Evolutionary conservation across 2,329 filamentous ascomycete genomes (phyloP).

Genomic region (Colletotrichum scovillei): DNA sequence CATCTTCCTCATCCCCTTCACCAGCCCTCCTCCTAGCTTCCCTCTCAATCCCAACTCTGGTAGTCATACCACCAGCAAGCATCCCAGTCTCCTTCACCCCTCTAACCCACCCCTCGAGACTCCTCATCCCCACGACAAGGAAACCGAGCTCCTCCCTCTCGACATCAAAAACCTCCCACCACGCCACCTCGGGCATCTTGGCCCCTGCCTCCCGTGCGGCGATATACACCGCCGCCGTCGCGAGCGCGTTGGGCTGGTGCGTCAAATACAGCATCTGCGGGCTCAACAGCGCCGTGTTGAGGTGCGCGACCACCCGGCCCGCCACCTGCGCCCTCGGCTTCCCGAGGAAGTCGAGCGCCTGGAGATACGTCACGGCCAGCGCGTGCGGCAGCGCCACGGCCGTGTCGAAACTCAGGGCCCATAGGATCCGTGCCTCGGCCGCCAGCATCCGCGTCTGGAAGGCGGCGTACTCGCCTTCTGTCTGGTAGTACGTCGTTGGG

Average conservation of each 20-base stretch:
- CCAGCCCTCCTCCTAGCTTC: slow-evolving; percentile 69
- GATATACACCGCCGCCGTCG: slow-evolving; percentile 91
- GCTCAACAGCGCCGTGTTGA: slow-evolving; percentile 88
- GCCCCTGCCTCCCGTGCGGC: slow-evolving; percentile 81
- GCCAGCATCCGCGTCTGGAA: slow-evolving; percentile 74
- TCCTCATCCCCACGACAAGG: slow-evolving; percentile 85
- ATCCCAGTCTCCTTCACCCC: slow-evolving; percentile 67
- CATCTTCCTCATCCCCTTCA: slow-evolving; percentile 53
- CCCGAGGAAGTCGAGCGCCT: slow-evolving; percentile 80
- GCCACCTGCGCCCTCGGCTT: slow-evolving; percentile 65
- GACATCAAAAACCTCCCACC: slow-evolving; percentile 99
- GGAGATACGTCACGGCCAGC: slow-evolving; percentile 90
- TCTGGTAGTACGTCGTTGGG: slow-evolving; percentile 73
- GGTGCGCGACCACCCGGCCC: slow-evolving; percentile 75
- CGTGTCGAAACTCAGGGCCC: slow-evolving; percentile 78
- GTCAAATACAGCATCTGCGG: slow-evolving; percentile 92
- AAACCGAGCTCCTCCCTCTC: slow-evolving; percentile 96
- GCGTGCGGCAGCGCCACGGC: slow-evolving; percentile 89
- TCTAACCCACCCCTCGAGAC: slow-evolving; percentile 76
- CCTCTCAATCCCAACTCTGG: slow-evolving; percentile 65
- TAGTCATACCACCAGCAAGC: slow-evolving; percentile 62
- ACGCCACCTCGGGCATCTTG: slow-evolving; percentile 84
- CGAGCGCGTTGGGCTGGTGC: slow-evolving; percentile 87
- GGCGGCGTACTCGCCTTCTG: slow-evolving; percentile 77
- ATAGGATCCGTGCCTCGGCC: slow-evolving; percentile 83